Percentiles rank a stretch among this genome's conserved stretches.
Conservation (phyloP, 768 basidiomycete species). For the Mycena chlorophos region DNA sequence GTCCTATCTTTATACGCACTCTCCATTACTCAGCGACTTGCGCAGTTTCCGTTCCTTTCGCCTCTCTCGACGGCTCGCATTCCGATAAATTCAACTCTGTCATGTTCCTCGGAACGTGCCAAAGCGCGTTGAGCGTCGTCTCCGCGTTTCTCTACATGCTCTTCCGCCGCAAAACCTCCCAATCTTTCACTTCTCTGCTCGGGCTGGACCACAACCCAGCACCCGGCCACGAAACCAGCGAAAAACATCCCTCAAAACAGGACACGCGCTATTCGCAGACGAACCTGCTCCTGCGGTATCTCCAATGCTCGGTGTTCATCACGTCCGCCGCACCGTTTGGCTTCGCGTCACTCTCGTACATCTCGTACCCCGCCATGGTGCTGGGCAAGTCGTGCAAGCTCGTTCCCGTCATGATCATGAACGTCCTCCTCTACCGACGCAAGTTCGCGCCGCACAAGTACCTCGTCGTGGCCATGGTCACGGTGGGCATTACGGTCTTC, state of each 20-base stretch:
- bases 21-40: neutral
- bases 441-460: slow-evolving; percentile 94
- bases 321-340: slow-evolving; percentile 94
- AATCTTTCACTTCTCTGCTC: slow-evolving; percentile 55
- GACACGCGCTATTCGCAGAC: slow-evolving; percentile 40
- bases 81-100: slow-evolving; percentile 82
- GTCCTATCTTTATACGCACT: slow-evolving; percentile 23
- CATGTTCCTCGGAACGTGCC: slow-evolving; percentile 81
- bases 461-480: slow-evolving; percentile 91
- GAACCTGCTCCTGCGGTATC: slow-evolving; percentile 67
- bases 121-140: slow-evolving; percentile 75
- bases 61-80: slow-evolving; percentile 59
- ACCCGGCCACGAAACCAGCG: slow-evolving; percentile 36
- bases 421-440: slow-evolving; percentile 91
- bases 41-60: slow-evolving; percentile 82
- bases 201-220: slow-evolving; percentile 51
- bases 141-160: slow-evolving; percentile 79
- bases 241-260: slow-evolving; percentile 32
- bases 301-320: slow-evolving; percentile 85
- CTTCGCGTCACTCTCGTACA: slow-evolving; percentile 91
- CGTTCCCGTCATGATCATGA: slow-evolving; percentile 98
- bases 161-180: slow-evolving; percentile 54
- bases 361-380: slow-evolving; percentile 98
- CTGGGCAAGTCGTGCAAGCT: slow-evolving; percentile 99
- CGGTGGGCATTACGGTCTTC: slow-evolving; percentile 87